These are phyloP conservation scores for Teratosphaeria gauchensis DNA, from an alignment of 2,329 filamentous ascomycete genomes.

Conservation along the genomic window DNA sequence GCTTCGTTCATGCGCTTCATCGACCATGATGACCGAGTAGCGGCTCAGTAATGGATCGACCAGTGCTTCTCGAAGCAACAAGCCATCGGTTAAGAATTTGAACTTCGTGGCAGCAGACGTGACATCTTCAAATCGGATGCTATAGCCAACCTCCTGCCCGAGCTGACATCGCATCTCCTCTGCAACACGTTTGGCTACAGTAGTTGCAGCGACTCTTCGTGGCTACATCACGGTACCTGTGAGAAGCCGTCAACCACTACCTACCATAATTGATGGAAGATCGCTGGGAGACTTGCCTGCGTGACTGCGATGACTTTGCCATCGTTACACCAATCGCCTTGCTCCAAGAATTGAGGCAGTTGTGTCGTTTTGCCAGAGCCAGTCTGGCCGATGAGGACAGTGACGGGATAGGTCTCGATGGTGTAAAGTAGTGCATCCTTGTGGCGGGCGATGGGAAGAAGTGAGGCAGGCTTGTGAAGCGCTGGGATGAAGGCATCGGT, in stretches of 20 bases:
- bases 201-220: conserved; percentile 80
- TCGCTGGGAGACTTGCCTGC: conserved; percentile 53
- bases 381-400: conserved; percentile 85
- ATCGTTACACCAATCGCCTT: conserved; percentile 78
- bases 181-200: conserved; percentile 77
- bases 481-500: conserved; percentile 57
- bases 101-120: conserved; percentile 78
- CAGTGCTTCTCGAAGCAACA: conserved; percentile 82
- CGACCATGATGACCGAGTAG: conserved; percentile 95
- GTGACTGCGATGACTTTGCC: conserved; percentile 81
- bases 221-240: conserved; percentile 48
- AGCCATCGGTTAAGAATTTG: conserved; percentile 90
- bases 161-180: conserved; percentile 79
- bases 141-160: conserved; percentile 81
- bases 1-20: conserved; percentile 91
- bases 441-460: conserved; percentile 82
- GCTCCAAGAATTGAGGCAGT: conserved; percentile 80
- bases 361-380: conserved; percentile 95
- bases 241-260: conserved; percentile 21
- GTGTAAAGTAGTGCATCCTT: conserved; percentile 72
- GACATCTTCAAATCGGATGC: conserved; percentile 83
- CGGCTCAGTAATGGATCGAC: conserved; percentile 83
- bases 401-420: conserved; percentile 73
- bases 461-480: conserved; percentile 71
- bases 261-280: neutral